These are phyloP conservation scores for Hypomyces perniciosus DNA, from an alignment of 2,329 filamentous ascomycete genomes.

Conservation along the genomic window DNA sequence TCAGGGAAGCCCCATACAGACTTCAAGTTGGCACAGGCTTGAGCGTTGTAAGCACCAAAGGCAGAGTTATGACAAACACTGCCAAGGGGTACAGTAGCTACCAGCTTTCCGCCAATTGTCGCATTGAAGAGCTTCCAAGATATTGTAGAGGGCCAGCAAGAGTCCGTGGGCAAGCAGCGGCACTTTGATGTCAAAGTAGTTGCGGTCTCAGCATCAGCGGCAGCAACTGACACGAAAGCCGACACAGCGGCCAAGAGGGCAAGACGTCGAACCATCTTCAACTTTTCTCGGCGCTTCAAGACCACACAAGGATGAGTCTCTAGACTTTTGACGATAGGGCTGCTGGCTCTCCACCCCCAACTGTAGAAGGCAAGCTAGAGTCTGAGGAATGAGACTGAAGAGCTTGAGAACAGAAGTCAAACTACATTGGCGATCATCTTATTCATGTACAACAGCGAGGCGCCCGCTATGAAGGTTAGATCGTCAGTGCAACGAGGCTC, in stretches of 20 bases:
- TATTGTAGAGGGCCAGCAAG: slow-evolving; percentile 43
- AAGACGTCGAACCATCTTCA: neutral
- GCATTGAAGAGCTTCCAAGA: slow-evolving; percentile 47
- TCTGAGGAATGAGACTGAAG: too few relatives aligned
- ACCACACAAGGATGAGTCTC: neutral
- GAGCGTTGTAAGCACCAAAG: slow-evolving; percentile 33
- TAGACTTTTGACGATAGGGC: neutral
- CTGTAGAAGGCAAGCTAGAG: too few relatives aligned
- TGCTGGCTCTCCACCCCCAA: too few relatives aligned
- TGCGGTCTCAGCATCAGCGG: neutral
- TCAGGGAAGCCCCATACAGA: slow-evolving; percentile 3
- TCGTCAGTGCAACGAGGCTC: too few relatives aligned
- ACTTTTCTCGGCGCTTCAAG: neutral
- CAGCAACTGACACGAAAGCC: neutral
- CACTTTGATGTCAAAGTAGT: neutral
- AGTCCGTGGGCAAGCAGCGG: slow-evolving; percentile 43
- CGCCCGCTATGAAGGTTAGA: too few relatives aligned
- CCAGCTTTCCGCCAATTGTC: slow-evolving; percentile 44
- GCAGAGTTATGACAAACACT: slow-evolving; percentile 39
- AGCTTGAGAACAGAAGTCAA: too few relatives aligned
- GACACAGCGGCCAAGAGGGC: neutral
- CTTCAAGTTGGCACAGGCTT: slow-evolving; percentile 32
- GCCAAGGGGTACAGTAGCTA: slow-evolving; percentile 46
- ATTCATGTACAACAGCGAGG: too few relatives aligned
- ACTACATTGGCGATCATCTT: too few relatives aligned